A percentile compares a stretch with the other conserved stretches of the same genome.
Conservation (phyloP, 306 rosid genomes). For the Glycine soja region DNA sequence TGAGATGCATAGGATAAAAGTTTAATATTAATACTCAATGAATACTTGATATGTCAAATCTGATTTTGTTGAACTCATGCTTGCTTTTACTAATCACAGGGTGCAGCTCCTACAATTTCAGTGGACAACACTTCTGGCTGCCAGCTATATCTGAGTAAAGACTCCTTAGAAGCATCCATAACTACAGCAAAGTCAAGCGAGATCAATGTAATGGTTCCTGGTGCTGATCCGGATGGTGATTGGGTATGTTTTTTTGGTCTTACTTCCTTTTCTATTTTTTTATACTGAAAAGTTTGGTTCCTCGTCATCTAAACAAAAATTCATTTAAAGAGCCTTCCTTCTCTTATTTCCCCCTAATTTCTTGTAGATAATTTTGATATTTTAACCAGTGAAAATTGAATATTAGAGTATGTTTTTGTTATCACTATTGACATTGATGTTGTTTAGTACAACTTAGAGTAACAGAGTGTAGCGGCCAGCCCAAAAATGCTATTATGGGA, state of each 20-base stretch:
- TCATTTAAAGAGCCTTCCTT: slow-evolving; percentile 5
- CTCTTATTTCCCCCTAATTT: slow-evolving; percentile 8
- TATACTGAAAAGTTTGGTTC: slow-evolving; percentile 20
- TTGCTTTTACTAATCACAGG: slow-evolving; percentile 59
- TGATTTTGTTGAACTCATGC: slow-evolving; percentile 30
- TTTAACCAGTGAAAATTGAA: slow-evolving; percentile 31
- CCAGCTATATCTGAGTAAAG: slow-evolving; percentile 89
- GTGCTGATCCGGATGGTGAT: slow-evolving; percentile 74
- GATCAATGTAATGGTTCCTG: slow-evolving; percentile 92
- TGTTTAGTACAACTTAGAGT: slow-evolving; percentile 1
- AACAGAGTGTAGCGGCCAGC: background rate
- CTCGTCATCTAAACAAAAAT: slow-evolving; percentile 9
- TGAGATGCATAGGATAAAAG: slow-evolving; percentile 23
- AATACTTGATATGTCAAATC: slow-evolving; percentile 16
- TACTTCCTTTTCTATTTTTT: background rate
- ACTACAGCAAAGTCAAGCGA: slow-evolving; percentile 98
- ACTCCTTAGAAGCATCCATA: slow-evolving; percentile 77
- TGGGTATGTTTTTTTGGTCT: slow-evolving; percentile 69
- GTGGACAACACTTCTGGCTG: slow-evolving; percentile 94
- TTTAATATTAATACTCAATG: slow-evolving; percentile 19
- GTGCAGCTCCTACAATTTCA: slow-evolving; percentile 90
- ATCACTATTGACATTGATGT: background rate
- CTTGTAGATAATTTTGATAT: slow-evolving; percentile 3
- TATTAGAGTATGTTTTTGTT: slow-evolving; percentile 9
- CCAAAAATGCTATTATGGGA: background rate